Evolutionary conservation across 441 rosid species (phyloP).

Genomic region (Mallotus japonicus): DNA sequence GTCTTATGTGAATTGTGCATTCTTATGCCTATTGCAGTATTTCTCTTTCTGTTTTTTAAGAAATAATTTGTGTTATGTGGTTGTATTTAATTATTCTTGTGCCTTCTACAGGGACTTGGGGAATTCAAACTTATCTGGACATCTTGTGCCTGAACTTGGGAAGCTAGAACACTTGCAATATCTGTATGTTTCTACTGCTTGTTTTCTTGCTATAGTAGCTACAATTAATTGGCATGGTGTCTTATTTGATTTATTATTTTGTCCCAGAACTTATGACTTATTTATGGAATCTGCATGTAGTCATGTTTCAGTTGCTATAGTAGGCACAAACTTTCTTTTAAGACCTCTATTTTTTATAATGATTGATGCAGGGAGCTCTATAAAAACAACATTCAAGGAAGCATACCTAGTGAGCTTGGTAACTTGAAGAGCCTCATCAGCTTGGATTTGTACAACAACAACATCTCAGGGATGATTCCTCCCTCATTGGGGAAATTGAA

Average conservation of each 20-base stretch:
- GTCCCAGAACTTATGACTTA: constrained; percentile 1
- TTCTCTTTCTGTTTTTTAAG: not conserved
- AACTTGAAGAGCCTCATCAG: constrained; percentile 82
- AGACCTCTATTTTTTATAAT: not conserved
- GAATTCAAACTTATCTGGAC: constrained; percentile 83
- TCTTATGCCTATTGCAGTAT: not conserved
- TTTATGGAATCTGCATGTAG: not conserved
- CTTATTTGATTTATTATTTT: not conserved
- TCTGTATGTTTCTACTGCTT: constrained; percentile 51
- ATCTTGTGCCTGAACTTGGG: constrained; percentile 81
- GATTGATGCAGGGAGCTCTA: constrained; percentile 70
- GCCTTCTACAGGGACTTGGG: constrained; percentile 81
- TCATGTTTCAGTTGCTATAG: not conserved
- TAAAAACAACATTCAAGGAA: constrained; percentile 85
- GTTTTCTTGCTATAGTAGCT: constrained; percentile 1
- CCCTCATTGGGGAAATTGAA: constrained; percentile 70
- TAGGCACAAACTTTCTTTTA: not conserved
- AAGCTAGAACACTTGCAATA: constrained; percentile 86
- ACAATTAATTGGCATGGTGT: not conserved
- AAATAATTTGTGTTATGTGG: not conserved
- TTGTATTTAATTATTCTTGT: not conserved
- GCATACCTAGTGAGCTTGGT: constrained; percentile 76
- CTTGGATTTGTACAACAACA: constrained; percentile 91
- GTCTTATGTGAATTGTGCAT: not conserved
- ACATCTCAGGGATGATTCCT: constrained; percentile 76